Evolutionary conservation across 1,284 basidiomycete genomes (phyloP), one percentile per base, ranked within the genome.

Genomic region (Rhodotorula sp.): DNA sequence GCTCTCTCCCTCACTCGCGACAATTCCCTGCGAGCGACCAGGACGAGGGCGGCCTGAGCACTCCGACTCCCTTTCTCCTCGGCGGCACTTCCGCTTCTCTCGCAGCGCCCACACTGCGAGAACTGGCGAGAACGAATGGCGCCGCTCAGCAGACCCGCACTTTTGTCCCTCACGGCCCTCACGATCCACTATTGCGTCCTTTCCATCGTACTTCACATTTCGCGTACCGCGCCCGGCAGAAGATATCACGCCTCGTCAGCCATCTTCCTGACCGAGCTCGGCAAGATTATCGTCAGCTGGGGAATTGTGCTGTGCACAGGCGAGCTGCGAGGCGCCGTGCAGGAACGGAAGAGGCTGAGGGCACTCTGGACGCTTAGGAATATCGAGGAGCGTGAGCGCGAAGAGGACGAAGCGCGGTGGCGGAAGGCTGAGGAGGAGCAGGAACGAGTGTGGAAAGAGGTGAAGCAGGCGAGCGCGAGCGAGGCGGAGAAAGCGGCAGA

Each of bases 281-380:
- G 70, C 64, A 79, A 79, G 73, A 69, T 78, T n/a, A 22, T 70
- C 44, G 44, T 77, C 34, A 74, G 76, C 3, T n/a, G 71, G 29
- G 17, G 60, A 0, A 64, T 79, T 44, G 78, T 76, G 9, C 27
- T 71, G 6, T 44, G 10, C n/a, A 56, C 59, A 7, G 57, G 74
- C 17, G 73, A 74, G 56, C 59, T 75, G 32, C 57, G 63, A 6
- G 4, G 34, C 44, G 48, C 59, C 48, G 29, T 56, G 36, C 32
- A 56, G 48, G 32, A 62, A 32, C 53, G 65, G 7, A 39, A 24
- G 24, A 44, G 39, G 39, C 10, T 56, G n/a, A 24, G 58, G 32
- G 56, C 66, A 30, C 32, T 58, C 27, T 27, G n/a, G 47, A n/a
- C 46, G 52, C 2, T 49, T 24, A 27, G 46, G 34, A 62, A 44